These are phyloP conservation scores for Calonectria pseudoreteaudii DNA, from an alignment of 2,329 filamentous ascomycete genomes.

Conservation along the genomic window DNA sequence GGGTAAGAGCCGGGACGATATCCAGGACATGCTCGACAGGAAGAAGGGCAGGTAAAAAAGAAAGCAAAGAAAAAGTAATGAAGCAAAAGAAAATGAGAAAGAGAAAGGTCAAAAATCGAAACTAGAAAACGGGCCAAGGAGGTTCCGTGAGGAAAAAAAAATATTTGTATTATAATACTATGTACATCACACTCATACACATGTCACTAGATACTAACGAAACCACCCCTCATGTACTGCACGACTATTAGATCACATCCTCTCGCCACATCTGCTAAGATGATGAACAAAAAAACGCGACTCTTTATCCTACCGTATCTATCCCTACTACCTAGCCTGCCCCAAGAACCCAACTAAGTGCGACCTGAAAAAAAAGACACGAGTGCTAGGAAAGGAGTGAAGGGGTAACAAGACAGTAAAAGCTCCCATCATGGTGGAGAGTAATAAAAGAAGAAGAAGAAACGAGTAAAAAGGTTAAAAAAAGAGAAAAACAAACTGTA, in stretches of 20 bases:
- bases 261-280: background rate
- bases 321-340: slow-evolving; percentile 35
- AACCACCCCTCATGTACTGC: slow-evolving; percentile 17
- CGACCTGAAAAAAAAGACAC: slow-evolving; percentile 36
- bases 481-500: slow-evolving; percentile 41
- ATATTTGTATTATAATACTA: slow-evolving; percentile 19
- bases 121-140: background rate
- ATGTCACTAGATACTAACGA: slow-evolving; percentile 14
- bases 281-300: slow-evolving; percentile 22
- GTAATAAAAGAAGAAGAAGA: slow-evolving; percentile 15
- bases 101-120: background rate
- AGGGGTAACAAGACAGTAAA: slow-evolving; percentile 23
- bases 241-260: slow-evolving; percentile 12
- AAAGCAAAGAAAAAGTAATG: slow-evolving; percentile 1
- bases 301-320: slow-evolving; percentile 44
- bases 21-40: slow-evolving; percentile 54
- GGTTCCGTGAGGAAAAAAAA: slow-evolving; percentile 9
- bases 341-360: slow-evolving; percentile 34
- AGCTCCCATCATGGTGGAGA: background rate
- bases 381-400: slow-evolving; percentile 29
- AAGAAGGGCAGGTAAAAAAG: slow-evolving; percentile 45
- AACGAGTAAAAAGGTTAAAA: slow-evolving; percentile 20
- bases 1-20: slow-evolving; percentile 50
- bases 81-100: slow-evolving; percentile 2
- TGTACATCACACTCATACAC: slow-evolving; percentile 24